Evolutionary conservation across 140 eudicot genomes (phyloP).

Genomic region (Senecio squalidus): DNA sequence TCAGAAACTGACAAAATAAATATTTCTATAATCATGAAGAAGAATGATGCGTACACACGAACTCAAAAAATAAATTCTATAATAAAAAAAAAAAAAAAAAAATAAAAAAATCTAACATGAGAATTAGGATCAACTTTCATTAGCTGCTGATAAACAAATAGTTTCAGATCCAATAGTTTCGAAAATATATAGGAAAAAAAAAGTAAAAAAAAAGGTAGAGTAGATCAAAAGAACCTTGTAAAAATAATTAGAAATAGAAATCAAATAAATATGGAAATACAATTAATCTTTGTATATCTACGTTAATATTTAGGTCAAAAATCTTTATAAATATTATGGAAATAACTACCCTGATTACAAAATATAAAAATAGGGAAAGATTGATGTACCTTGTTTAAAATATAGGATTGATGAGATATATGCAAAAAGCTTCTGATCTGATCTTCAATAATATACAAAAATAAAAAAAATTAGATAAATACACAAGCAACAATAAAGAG

Average conservation of each 20-base stretch:
- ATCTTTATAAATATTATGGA: too few relatives aligned
- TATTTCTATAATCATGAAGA: slow-evolving; percentile 6
- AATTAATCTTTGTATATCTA: neutral
- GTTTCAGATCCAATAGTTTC: slow-evolving; percentile 29
- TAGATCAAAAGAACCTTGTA: slow-evolving; percentile 27
- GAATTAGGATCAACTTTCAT: slow-evolving; percentile 20
- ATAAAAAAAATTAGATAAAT: neutral
- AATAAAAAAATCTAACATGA: neutral
- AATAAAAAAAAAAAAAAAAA: neutral
- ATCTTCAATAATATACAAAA: slow-evolving; percentile 26
- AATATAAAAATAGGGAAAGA: neutral
- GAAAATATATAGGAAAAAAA: neutral
- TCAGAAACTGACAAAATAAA: slow-evolving; percentile 16
- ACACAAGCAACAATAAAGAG: neutral
- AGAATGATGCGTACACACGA: slow-evolving; percentile 10
- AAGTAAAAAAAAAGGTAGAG: neutral
- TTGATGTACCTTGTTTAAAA: slow-evolving; percentile 21
- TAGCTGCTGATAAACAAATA: too few relatives aligned
- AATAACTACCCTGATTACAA: too few relatives aligned
- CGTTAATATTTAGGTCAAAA: slow-evolving; percentile 10
- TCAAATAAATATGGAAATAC: neutral
- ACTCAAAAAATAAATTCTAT: neutral
- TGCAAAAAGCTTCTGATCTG: slow-evolving; percentile 35
- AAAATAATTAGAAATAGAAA: neutral
- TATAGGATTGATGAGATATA: slow-evolving; percentile 9